phyloP scores from a whole-genome alignment of 1,284 basidiomycete species.

The Heliocybe sulcata region DNA sequence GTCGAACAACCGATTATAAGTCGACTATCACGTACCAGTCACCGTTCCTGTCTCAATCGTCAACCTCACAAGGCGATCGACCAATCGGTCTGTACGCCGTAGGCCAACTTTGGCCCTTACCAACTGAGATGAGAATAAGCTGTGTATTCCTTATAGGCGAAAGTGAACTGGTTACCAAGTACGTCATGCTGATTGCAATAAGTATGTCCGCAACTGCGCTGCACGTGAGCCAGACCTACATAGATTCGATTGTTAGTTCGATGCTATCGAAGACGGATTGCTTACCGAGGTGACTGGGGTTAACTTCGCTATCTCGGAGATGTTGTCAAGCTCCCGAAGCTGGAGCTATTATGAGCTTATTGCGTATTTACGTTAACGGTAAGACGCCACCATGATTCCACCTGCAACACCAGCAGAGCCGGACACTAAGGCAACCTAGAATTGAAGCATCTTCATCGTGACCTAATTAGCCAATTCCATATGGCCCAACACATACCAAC shows the following conservation, averaged over 20 bases:
- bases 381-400: constrained; percentile 1
- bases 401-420: constrained; percentile 3
- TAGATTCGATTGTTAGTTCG: background rate
- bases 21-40: constrained; percentile 8
- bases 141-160: background rate
- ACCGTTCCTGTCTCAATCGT: constrained; percentile 13
- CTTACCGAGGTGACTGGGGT: too few relatives aligned
- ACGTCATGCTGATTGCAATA: constrained; percentile 13
- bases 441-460: background rate
- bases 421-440: constrained; percentile 7
- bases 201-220: constrained; percentile 12
- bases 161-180: constrained; percentile 6
- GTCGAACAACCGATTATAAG: too few relatives aligned
- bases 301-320: too few relatives aligned
- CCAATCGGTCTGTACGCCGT: constrained; percentile 7
- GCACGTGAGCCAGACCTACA: constrained; percentile 10
- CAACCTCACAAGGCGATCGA: constrained; percentile 10
- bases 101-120: constrained; percentile 8
- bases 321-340: too few relatives aligned
- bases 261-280: background rate
- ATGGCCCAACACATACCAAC: constrained; percentile 5
- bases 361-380: background rate
- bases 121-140: constrained; percentile 2
- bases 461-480: background rate
- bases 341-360: too few relatives aligned